Evolutionary conservation across 2,329 filamentous ascomycete genomes (phyloP), one percentile per base, ranked within the genome.

Genomic region (Aureobasidium sp.): DNA sequence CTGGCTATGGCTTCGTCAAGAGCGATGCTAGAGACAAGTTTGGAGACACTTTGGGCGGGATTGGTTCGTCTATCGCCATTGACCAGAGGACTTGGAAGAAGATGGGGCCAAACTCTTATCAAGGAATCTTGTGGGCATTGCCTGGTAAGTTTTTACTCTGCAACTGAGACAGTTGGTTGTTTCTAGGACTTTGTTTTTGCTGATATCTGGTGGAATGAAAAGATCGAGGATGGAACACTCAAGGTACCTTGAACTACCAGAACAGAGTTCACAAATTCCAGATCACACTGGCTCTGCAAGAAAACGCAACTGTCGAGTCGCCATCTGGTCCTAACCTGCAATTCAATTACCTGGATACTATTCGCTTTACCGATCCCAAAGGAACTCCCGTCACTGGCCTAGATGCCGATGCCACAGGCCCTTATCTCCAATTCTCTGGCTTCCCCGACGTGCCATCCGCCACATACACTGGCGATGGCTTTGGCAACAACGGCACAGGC

Each of bases 221-320:
- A 63, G 86, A 89, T 69, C 79, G 87, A 64, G 87, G 87, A 41
- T 90, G 87, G 86, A 90, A 90, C 69, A 89, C 87, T 0, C 77
- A 89, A 67, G 87, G 86, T 48, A 89, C 87, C 9, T 66, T 87
- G 20, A 89, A 89, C 70, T 88, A 81, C 70, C 83, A 88, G 66
- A 80, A 82, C 3, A 81, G 87, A 37, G 79, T 91, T 32, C 87
- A 91, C 72, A 87, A 88, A 69, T 86, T 89, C 70, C 71, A 76
- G 55, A 76, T 90, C 52, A 79, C 77, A 1, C 81, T 90, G 67
- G 82, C 79, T 0, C 80, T 84, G 3, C 75, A 78, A 3, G 72
- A 75, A 1, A 70, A 76, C 15, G 83, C 85, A 2, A 83, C 82
- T 0, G 73, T 79, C 1, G 72, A 74, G 1, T 78, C 77, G 3